Conservation (phyloP, 1,284 basidiomycete genomes). For the Ganoderma leucocontextum region DNA sequence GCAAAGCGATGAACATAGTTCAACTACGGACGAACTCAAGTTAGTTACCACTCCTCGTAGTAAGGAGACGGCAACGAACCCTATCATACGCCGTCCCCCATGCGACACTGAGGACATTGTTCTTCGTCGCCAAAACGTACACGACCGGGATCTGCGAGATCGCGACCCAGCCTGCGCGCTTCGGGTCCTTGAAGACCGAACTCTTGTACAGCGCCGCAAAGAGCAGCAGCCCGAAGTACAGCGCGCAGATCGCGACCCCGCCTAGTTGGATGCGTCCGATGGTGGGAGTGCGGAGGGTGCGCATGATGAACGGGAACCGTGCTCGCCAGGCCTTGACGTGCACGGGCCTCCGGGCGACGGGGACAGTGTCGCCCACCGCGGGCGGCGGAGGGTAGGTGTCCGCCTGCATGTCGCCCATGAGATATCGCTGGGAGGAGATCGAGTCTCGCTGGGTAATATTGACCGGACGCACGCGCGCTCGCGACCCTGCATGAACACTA, state of each 20-base stretch:
- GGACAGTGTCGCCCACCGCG: neutral
- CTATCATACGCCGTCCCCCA: slow-evolving; percentile 79
- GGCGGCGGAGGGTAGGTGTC: neutral
- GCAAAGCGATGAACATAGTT: slow-evolving; percentile 83
- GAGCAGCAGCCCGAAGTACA: slow-evolving; percentile 56
- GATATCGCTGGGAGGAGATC: slow-evolving; percentile 3
- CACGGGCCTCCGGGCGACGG: neutral
- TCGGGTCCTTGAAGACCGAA: slow-evolving; percentile 60
- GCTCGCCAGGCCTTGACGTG: slow-evolving; percentile 14
- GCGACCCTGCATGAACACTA: neutral
- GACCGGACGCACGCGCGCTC: neutral
- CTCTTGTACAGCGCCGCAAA: slow-evolving; percentile 60
- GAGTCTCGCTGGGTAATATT: neutral
- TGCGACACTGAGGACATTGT: slow-evolving; percentile 70
- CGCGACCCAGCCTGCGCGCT: slow-evolving; percentile 68
- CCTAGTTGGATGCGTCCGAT: slow-evolving; percentile 57
- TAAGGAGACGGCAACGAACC: slow-evolving; percentile 45
- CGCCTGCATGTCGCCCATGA: neutral
- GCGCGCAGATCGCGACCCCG: slow-evolving; percentile 54
- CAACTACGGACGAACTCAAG: slow-evolving; percentile 74
- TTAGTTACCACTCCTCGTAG: slow-evolving; percentile 41
- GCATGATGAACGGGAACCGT: slow-evolving; percentile 7
- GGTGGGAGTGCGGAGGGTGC: slow-evolving; percentile 41
- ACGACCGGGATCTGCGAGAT: slow-evolving; percentile 77
- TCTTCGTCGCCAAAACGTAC: slow-evolving; percentile 77